A percentile compares a stretch with the other conserved stretches of the same genome.
phyloP scores from a whole-genome alignment of 2,329 filamentous ascomycete genomes.

The Arachnomyces sp. region DNA sequence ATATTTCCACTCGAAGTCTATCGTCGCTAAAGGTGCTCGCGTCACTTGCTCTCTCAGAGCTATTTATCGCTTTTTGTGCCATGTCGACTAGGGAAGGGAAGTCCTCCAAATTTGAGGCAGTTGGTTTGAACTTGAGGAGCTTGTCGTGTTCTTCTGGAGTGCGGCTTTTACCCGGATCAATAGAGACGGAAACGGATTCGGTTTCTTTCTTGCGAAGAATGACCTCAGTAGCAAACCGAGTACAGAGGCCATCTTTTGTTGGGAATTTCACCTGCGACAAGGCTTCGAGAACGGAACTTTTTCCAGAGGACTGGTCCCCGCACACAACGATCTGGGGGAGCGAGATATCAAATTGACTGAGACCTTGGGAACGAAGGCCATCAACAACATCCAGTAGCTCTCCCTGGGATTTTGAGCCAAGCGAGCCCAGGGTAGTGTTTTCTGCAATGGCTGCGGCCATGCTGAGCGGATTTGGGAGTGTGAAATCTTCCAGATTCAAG shows the following conservation, averaged over 20 bases:
- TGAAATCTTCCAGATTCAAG: too few relatives aligned
- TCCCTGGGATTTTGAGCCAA: constrained; percentile 2
- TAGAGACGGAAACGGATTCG: constrained; percentile 16
- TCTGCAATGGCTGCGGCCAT: too few relatives aligned
- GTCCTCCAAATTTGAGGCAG: constrained; percentile 16
- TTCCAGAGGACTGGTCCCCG: constrained; percentile 13
- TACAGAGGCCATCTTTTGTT: constrained; percentile 7
- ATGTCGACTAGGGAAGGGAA: constrained; percentile 19
- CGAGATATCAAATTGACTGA: neutral
- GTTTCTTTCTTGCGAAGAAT: constrained; percentile 29
- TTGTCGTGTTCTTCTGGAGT: constrained; percentile 13
- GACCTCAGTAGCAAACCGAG: constrained; percentile 8
- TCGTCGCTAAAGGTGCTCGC: constrained; percentile 11
- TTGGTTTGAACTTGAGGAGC: constrained; percentile 14
- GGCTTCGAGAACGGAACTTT: constrained; percentile 14
- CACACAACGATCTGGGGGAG: constrained; percentile 10
- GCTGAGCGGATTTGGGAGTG: too few relatives aligned
- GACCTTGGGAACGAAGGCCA: constrained; percentile 2
- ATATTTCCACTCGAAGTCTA: constrained; percentile 9
- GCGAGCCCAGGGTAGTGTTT: too few relatives aligned
- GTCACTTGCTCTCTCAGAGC: constrained; percentile 6
- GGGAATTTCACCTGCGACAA: constrained; percentile 10
- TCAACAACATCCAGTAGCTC: constrained; percentile 14
- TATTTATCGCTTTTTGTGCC: constrained; percentile 16
- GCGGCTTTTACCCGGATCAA: constrained; percentile 16